Conservation (phyloP, 495 filamentous ascomycete genomes). For the Pseudoneurospora amorphoporcata region DNA sequence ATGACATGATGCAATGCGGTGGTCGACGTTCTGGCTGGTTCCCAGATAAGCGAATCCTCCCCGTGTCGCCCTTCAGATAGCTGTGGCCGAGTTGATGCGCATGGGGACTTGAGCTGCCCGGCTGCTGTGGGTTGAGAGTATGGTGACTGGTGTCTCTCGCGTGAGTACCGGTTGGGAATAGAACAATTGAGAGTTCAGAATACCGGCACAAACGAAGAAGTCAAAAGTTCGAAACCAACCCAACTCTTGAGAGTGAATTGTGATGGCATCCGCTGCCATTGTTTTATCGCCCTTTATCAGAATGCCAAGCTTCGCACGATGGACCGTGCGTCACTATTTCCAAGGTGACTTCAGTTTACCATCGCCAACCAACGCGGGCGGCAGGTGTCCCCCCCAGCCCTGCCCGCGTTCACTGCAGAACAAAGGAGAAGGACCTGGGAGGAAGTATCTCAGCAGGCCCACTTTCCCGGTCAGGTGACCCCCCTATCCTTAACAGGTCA, state of each 20-base stretch:
- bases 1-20: constrained; percentile 32
- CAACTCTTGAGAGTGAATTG: background rate
- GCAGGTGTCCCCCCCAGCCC: background rate
- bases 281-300: constrained; percentile 10
- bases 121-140: background rate
- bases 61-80: constrained; percentile 9
- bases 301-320: background rate
- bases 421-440: background rate
- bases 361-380: background rate
- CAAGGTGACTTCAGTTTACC: background rate
- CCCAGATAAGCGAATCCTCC: constrained; percentile 7
- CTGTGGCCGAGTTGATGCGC: background rate
- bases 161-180: background rate
- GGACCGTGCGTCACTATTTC: constrained; percentile 5
- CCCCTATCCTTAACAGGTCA: background rate
- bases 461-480: background rate
- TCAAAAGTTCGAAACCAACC: background rate
- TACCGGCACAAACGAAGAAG: background rate
- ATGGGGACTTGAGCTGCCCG: constrained; percentile 3
- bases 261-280: background rate
- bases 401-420: background rate
- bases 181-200: background rate
- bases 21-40: background rate
- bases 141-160: background rate
- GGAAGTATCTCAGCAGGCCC: background rate